phyloP scores from a whole-genome alignment of 139 green algal genomes.

The Zygnema cylindricum region DNA sequence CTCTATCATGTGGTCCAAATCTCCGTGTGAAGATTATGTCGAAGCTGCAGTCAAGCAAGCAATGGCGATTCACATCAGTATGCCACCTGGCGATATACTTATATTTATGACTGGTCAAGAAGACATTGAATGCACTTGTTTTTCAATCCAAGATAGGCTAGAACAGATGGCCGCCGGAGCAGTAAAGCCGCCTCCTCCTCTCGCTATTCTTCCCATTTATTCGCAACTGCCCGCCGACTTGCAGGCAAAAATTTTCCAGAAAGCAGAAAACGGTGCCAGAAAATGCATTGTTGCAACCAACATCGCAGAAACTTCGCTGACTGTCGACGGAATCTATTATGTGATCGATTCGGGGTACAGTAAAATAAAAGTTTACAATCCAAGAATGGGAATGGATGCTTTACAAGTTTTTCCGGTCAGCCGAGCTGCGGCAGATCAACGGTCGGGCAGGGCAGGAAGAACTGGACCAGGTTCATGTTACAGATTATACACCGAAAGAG shows the following conservation, averaged over 20 bases:
- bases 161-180: constrained; percentile 68
- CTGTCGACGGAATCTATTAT: constrained; percentile 94
- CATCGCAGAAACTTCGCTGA: constrained; percentile 97
- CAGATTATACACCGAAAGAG: constrained; percentile 91
- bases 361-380: constrained; percentile 98
- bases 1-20: constrained; percentile 89
- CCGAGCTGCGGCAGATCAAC: constrained; percentile 86
- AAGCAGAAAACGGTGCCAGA: constrained; percentile 82
- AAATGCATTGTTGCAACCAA: constrained; percentile 96
- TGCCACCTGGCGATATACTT: constrained; percentile 92
- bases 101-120: constrained; percentile 97
- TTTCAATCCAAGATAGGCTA: constrained; percentile 73
- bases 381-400: constrained; percentile 97
- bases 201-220: constrained; percentile 97
- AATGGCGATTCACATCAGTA: constrained; percentile 90
- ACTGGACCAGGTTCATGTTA: constrained; percentile 91
- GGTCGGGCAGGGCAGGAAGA: constrained; percentile 84
- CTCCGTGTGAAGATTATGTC: constrained; percentile 94
- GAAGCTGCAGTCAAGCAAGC: constrained; percentile 96
- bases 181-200: constrained; percentile 60
- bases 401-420: constrained; percentile 89
- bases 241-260: constrained; percentile 95
- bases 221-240: constrained; percentile 84
- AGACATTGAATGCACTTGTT: constrained; percentile 96
- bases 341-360: constrained; percentile 92